Evolutionary conservation across 2,329 filamentous ascomycete species (phyloP).

Genomic region (Cryoendolithus antarcticus): DNA sequence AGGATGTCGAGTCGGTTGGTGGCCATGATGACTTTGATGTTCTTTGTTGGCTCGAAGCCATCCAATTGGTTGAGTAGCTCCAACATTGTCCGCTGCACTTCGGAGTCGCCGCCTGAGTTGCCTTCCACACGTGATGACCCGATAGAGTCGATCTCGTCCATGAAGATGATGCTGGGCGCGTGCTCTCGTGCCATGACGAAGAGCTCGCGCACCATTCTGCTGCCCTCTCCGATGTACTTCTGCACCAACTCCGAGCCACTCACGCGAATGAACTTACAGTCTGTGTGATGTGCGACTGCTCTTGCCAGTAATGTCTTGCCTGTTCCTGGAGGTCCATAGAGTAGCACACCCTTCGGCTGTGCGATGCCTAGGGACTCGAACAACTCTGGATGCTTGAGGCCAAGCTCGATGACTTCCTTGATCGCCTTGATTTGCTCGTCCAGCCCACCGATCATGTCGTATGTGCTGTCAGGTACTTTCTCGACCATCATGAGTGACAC

Average conservation of each 20-base stretch:
- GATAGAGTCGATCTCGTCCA: conserved; percentile 96
- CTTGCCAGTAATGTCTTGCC: conserved; percentile 92
- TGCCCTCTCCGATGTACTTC: conserved; percentile 98
- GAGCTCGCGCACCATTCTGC: conserved; percentile 93
- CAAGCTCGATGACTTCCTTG: conserved; percentile 98
- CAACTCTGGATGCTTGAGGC: conserved; percentile 93
- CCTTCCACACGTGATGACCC: conserved; percentile 98
- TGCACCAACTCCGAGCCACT: conserved; percentile 93
- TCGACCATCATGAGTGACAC: conserved; percentile 99
- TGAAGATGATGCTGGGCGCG: conserved; percentile 97
- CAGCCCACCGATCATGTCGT: conserved; percentile 98
- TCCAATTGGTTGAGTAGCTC: conserved; percentile 97
- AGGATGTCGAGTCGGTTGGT: conserved; percentile 94
- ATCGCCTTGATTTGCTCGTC: conserved; percentile 99
- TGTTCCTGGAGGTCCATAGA: conserved; percentile 96
- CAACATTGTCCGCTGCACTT: conserved; percentile 97
- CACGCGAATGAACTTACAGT: conserved; percentile 98
- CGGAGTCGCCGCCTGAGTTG: conserved; percentile 92
- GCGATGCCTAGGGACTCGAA: conserved; percentile 99
- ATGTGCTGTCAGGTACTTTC: conserved; percentile 98
- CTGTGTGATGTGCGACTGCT: conserved; percentile 94
- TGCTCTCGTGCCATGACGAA: conserved; percentile 99
- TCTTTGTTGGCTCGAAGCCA: conserved; percentile 95
- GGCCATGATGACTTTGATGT: conserved; percentile 99
- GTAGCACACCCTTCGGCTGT: conserved; percentile 90